phyloP scores from a whole-genome alignment of 495 filamentous ascomycete genomes.

The Penicillium pulvis region DNA sequence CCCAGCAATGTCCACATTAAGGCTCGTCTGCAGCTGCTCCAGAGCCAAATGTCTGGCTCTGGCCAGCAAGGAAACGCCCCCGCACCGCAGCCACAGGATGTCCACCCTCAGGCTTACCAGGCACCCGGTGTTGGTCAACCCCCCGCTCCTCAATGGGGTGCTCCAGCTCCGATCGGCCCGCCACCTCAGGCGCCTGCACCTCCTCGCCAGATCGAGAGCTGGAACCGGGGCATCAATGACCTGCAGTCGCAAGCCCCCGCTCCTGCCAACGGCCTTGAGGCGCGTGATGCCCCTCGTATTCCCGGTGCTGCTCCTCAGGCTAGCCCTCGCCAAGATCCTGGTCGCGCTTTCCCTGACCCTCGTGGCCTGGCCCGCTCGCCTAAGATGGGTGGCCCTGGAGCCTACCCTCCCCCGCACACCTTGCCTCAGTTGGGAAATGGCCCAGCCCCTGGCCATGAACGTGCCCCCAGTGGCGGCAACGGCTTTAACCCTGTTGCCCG shows the following conservation, averaged over 20 bases:
- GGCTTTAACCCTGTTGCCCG: constrained; percentile 35
- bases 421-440: constrained; percentile 64
- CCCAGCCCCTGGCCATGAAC: constrained; percentile 51
- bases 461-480: constrained; percentile 58
- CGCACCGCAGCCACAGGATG: constrained; percentile 77
- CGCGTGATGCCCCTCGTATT: constrained; percentile 66
- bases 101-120: constrained; percentile 85
- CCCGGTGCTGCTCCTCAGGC: constrained; percentile 67
- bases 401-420: constrained; percentile 62
- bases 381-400: constrained; percentile 58
- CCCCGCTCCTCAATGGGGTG: constrained; percentile 85
- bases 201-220: constrained; percentile 60
- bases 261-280: constrained; percentile 75
- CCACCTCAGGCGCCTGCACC: constrained; percentile 67
- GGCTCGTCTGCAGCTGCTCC: constrained; percentile 82
- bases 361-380: constrained; percentile 67
- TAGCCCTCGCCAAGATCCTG: constrained; percentile 68
- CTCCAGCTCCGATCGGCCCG: constrained; percentile 63
- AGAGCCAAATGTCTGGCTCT: constrained; percentile 72
- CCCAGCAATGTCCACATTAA: constrained; percentile 95
- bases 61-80: constrained; percentile 69
- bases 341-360: constrained; percentile 74
- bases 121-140: constrained; percentile 67
- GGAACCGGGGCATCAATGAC: constrained; percentile 77
- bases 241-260: constrained; percentile 66